Base-by-base conservation (phyloP, 2,329 filamentous ascomycete species). In the Akanthomyces uredinophilus region DNA sequence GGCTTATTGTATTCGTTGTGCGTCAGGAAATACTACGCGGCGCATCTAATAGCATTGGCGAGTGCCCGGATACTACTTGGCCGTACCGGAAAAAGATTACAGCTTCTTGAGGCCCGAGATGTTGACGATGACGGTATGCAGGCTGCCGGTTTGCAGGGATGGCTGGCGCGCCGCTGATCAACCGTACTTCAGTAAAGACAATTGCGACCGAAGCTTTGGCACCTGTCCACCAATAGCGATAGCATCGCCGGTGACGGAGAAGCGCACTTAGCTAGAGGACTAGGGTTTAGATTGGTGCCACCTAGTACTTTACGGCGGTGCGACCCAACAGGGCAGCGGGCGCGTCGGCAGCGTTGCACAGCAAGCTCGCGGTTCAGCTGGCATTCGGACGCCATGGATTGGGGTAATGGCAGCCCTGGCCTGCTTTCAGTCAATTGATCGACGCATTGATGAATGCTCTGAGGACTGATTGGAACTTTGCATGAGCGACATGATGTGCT, bases 341-440 rank as follows among this genome's bases (percentile, higher is more conserved):
- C 53, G 53, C 53, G 53, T 56, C n/a, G 37, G 18, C 46, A 27
- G 52, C 53, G 53, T 56, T 13, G 53, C 16, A 56, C 41, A 35
- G 44, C 27, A 2, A 32, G 41, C n/a, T 56, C 41, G 53, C 41
- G 47, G 41, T 46, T 56, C 41, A 56, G 53, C 53, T 56, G n/a
- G n/a, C 24, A 29, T 18, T 43, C 10, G 27, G 43, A 29, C 53
- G 41, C 41, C 41, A 46, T 56, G 18, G 39, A 24, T 27, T 8
- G 18, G 39, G 22, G 39, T 44, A n/a, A 32, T 7, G 18, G 39
- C 4, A 22, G 22, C 20, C n/a, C 32, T 53, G 4, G 32, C 24
- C 14, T 10, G 29, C 2, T 11, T 41, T 27, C 20, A n/a, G 51
- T 41, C 51, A n/a, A 22, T 16, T 14, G 8, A 6, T 56, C 41